Evolutionary conservation across 495 filamentous ascomycete genomes (phyloP), one percentile per base, ranked within the genome.

Genomic region (Penicillium macrosclerotiorum): DNA sequence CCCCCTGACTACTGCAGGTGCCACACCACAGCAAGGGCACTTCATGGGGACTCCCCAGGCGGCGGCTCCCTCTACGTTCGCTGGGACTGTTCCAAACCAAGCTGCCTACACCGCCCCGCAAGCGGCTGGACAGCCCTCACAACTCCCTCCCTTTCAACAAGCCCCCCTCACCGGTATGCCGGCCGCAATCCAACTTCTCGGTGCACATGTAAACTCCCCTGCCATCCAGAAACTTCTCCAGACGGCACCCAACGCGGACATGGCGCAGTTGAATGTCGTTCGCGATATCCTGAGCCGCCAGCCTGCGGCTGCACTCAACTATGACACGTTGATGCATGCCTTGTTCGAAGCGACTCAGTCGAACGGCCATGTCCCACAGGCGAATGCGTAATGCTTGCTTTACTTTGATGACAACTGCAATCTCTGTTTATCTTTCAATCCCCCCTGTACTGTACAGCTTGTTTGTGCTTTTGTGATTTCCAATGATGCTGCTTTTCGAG

Each of bases 191-290:
- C 71, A 81, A 33, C 75, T 87, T 0, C 69, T 89, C 1, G 85
- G 85, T 0, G 34, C 63, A 0, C 72, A 84, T 26, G 79, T 81
- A 13, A 64, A 69, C 16, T 75, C 80, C 8, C 82, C 84, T 1
- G 82, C 83, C 0, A 78, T 89, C 4, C 65, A 72, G n/a, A 81
- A 87, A 52, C 64, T 89, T 5, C 68, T 90, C 12, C 77, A 80
- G 8, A 80, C 86, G 39, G 82, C 81, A 1, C 79, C 78, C 5
- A 74, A 73, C 14, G 84, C 83, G 69, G 70, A 79, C 24, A 68
- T 75, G 11, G 63, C 66, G 3, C 85, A 90, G 57, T 81, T 88
- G 69, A 71, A 73, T 20, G 71, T 88, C 8, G 76, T 90, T 43
- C 72, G 74, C 27, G 72, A 75, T 37, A 80, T 85, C 17, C 68